These are phyloP conservation scores for Lipomyces mesembrius DNA, from an alignment of 805 yeast genomes.

Conservation along the genomic window DNA sequence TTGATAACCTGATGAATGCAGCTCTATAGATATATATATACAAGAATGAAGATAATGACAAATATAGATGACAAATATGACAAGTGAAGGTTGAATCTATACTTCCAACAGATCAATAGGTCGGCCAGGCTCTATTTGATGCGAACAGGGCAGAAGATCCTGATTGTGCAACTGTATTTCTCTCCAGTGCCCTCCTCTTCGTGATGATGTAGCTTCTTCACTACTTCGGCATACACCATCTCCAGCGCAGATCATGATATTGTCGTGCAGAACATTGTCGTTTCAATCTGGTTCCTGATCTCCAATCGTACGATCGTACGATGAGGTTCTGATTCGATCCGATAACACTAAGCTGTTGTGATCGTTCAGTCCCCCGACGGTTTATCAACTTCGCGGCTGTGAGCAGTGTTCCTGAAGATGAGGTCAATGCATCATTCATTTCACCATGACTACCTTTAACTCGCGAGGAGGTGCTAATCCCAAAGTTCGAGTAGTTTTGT, in stretches of 20 bases:
- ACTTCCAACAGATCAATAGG: too few relatives aligned
- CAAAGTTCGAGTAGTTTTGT: background rate
- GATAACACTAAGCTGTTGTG: background rate
- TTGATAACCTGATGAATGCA: too few relatives aligned
- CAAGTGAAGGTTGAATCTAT: too few relatives aligned
- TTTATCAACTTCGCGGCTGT: background rate
- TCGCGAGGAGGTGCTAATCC: background rate
- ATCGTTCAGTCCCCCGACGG: background rate
- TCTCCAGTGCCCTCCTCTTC: background rate
- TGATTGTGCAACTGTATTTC: constrained; percentile 1
- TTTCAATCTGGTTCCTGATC: background rate
- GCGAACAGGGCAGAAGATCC: too few relatives aligned
- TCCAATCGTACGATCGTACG: background rate
- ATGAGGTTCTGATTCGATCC: background rate
- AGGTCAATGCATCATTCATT: background rate
- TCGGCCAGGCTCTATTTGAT: too few relatives aligned
- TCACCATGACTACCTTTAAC: background rate
- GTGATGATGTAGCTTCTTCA: too few relatives aligned
- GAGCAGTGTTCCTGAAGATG: background rate
- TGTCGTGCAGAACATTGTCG: too few relatives aligned
- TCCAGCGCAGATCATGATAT: too few relatives aligned
- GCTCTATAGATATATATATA: too few relatives aligned
- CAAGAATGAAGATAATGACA: too few relatives aligned
- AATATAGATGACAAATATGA: too few relatives aligned
- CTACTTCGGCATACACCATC: too few relatives aligned